These are phyloP conservation scores for Talaromyces thailandensis DNA, from an alignment of 495 filamentous ascomycete species.

Conservation along the genomic window DNA sequence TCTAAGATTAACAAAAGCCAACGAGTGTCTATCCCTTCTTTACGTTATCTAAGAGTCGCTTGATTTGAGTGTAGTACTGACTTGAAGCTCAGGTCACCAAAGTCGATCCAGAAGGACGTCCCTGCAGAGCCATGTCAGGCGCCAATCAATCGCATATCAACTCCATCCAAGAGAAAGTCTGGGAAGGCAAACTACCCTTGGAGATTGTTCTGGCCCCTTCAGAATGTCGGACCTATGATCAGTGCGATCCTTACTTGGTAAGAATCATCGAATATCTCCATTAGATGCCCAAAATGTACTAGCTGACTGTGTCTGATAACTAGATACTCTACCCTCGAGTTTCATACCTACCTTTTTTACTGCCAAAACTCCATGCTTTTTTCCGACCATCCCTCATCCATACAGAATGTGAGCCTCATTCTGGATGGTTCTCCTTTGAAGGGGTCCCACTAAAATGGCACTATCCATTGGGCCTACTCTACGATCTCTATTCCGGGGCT, in stretches of 20 bases:
- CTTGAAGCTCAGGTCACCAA: neutral
- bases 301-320: conserved; percentile 7
- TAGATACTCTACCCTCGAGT: conserved; percentile 47
- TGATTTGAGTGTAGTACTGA: neutral
- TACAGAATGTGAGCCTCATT: conserved; percentile 42
- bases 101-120: neutral
- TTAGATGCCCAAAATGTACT: neutral
- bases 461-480: conserved; percentile 78
- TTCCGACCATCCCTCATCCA: conserved; percentile 67
- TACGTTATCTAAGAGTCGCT: neutral
- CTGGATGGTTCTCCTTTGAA: conserved; percentile 67
- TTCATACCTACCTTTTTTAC: conserved; percentile 60
- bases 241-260: conserved; percentile 48
- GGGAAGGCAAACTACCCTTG: conserved; percentile 43
- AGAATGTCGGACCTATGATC: conserved; percentile 45
- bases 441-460: conserved; percentile 80
- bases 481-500: conserved; percentile 72
- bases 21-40: neutral
- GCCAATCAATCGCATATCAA: conserved; percentile 7
- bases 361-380: conserved; percentile 71
- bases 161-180: conserved; percentile 37
- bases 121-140: conserved; percentile 3
- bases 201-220: conserved; percentile 42
- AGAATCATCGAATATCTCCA: neutral
- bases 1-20: neutral